Conservation (phyloP, 352 stramenopile species). For the Globisporangium spiculum region DNA sequence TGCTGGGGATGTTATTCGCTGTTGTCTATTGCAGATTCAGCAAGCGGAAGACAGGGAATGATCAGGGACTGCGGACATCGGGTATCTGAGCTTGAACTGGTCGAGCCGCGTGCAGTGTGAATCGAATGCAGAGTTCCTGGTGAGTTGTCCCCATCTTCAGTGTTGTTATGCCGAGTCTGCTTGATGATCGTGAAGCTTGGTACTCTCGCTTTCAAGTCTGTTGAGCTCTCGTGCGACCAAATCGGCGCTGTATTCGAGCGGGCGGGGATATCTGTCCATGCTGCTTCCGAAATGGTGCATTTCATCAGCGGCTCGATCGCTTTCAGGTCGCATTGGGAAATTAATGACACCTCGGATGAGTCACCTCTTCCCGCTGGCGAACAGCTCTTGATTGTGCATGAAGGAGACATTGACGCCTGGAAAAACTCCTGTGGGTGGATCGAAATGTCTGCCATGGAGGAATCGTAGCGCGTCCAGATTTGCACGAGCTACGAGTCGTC, state of each 20-base stretch:
- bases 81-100: background rate
- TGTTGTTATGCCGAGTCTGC: background rate
- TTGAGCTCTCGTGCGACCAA: conserved; percentile 10
- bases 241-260: background rate
- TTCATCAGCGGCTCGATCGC: background rate
- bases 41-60: background rate
- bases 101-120: background rate
- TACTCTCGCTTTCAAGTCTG: conserved; percentile 1
- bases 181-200: background rate
- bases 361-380: background rate
- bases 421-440: conserved; percentile 9
- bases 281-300: background rate
- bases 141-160: background rate
- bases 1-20: background rate
- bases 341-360: background rate
- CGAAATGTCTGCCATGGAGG: conserved; percentile 7
- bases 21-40: background rate
- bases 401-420: background rate
- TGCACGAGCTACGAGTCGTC: background rate
- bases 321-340: background rate
- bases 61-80: conserved; percentile 1
- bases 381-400: background rate
- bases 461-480: conserved; percentile 7
- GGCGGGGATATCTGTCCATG: background rate
- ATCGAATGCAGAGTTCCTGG: background rate